phyloP scores from a whole-genome alignment of 345 rosid genomes.

The Kernera saxatilis region DNA sequence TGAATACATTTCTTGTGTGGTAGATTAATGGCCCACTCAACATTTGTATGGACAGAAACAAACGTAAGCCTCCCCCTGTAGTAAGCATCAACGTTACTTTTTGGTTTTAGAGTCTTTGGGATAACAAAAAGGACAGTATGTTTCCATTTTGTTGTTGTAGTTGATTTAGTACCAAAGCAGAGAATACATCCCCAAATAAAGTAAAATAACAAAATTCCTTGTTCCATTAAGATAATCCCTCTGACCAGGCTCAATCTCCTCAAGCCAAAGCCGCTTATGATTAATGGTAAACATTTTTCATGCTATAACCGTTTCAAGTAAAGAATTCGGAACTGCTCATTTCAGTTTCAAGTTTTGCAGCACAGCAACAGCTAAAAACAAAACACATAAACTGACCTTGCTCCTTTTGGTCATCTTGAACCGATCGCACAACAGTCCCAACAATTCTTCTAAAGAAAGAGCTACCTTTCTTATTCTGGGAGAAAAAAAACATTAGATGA shows the following conservation, averaged over 20 bases:
- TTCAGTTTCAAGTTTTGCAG: neutral
- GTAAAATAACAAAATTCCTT: neutral
- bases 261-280: neutral
- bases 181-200: neutral
- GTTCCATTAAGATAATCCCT: neutral
- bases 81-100: neutral
- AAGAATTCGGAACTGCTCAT: neutral
- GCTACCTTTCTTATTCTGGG: slow-evolving; percentile 61
- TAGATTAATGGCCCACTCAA: neutral
- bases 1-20: neutral
- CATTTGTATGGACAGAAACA: neutral
- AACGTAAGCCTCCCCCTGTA: neutral
- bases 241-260: neutral
- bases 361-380: neutral
- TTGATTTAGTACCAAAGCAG: neutral
- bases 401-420: slow-evolving; percentile 91
- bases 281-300: neutral
- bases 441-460: slow-evolving; percentile 80
- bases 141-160: neutral
- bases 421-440: slow-evolving; percentile 82
- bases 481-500: neutral
- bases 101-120: neutral
- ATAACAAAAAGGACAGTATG: neutral
- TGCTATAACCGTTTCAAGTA: neutral
- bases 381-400: slow-evolving; percentile 51